Conservation (phyloP, 495 filamentous ascomycete species). For the Xylaria telfairii region DNA sequence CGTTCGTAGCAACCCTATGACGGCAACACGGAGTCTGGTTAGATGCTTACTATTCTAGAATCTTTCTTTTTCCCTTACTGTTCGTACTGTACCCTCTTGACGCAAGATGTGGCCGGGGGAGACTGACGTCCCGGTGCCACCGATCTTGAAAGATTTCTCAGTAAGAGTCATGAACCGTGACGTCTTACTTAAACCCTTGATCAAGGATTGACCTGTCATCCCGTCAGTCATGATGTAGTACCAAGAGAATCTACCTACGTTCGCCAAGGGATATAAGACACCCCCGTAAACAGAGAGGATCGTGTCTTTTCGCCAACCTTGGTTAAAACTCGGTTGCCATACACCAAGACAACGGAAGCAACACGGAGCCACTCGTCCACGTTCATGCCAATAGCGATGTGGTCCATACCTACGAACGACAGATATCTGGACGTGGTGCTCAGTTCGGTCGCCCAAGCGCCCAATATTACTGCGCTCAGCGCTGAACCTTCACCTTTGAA, state of each 20-base stretch:
- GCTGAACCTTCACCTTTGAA: background rate
- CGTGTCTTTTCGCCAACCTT: conserved; percentile 2
- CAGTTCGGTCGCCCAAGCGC: background rate
- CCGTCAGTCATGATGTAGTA: background rate
- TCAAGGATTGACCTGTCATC: background rate
- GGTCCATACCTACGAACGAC: background rate
- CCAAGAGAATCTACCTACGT: background rate
- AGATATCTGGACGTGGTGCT: background rate
- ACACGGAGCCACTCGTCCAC: background rate
- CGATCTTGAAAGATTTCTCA: background rate
- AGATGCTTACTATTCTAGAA: conserved; percentile 13
- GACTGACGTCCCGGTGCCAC: background rate
- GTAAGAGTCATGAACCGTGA: background rate
- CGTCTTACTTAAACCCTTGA: background rate
- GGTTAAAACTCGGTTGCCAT: background rate
- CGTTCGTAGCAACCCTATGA: background rate
- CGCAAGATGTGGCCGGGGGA: background rate
- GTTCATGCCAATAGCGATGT: background rate
- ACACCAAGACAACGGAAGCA: background rate
- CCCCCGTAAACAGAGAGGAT: background rate
- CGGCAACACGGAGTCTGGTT: background rate
- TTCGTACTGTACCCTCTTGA: background rate
- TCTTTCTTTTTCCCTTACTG: conserved; percentile 14
- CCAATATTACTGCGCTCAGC: background rate
- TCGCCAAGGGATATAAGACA: background rate